Evolutionary conservation across 2,329 filamentous ascomycete species (phyloP).

Genomic region (Ophiognomonia clavigignenti-juglandacearum): DNA sequence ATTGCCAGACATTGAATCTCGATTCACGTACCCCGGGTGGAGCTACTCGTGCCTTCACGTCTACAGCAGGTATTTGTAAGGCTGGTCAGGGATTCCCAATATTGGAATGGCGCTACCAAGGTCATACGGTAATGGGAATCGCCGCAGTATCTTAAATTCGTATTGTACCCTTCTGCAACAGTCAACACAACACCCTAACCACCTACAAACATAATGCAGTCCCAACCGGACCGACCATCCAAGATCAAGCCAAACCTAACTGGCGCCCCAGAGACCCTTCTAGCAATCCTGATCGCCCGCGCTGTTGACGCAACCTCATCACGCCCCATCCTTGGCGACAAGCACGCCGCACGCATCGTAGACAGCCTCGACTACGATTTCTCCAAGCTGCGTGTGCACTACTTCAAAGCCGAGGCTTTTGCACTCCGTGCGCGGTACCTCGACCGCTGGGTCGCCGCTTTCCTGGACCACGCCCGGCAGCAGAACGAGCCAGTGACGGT

Average conservation of each 20-base stretch:
- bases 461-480: constrained; percentile 2
- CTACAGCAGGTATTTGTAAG: too few relatives aligned
- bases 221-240: not conserved
- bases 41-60: too few relatives aligned
- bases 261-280: constrained; percentile 11
- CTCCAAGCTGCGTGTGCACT: not conserved
- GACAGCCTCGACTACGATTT: constrained; percentile 15
- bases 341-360: constrained; percentile 4
- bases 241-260: constrained; percentile 7
- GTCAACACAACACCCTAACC: not conserved
- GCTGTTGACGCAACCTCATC: constrained; percentile 4
- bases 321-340: constrained; percentile 11
- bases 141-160: too few relatives aligned
- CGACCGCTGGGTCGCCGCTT: constrained; percentile 8
- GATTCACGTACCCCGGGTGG: too few relatives aligned
- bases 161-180: too few relatives aligned
- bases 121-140: too few relatives aligned
- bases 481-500: constrained; percentile 8
- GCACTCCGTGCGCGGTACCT: constrained; percentile 6
- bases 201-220: not conserved
- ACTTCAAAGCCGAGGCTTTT: not conserved
- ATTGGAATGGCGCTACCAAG: too few relatives aligned
- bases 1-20: too few relatives aligned
- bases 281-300: constrained; percentile 8
- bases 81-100: too few relatives aligned